Percentiles rank a stretch among this genome's conserved stretches.
Evolutionary conservation across 352 stramenopile species (phyloP).

Genomic region (Phytophthora kernoviae): DNA sequence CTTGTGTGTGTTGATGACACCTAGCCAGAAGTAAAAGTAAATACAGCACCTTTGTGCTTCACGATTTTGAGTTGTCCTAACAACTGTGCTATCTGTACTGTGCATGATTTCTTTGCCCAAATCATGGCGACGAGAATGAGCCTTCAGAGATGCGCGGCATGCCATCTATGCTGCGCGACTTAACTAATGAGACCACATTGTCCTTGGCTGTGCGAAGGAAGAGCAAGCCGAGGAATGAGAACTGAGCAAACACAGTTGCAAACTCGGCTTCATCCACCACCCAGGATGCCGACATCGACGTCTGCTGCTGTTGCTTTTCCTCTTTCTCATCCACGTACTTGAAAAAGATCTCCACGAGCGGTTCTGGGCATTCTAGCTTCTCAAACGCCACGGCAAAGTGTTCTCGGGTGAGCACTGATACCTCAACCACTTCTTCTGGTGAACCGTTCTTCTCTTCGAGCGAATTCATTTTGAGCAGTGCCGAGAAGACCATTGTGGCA

Average conservation of each 20-base stretch:
- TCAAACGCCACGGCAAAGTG: slow-evolving; percentile 60
- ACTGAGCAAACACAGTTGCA: slow-evolving; percentile 48
- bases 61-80: slow-evolving; percentile 14
- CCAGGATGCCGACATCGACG: slow-evolving; percentile 19
- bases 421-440: slow-evolving; percentile 7
- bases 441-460: slow-evolving; percentile 30
- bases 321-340: slow-evolving; percentile 50
- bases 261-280: slow-evolving; percentile 51
- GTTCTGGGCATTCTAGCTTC: slow-evolving; percentile 63
- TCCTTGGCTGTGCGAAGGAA: slow-evolving; percentile 72
- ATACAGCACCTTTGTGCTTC: slow-evolving; percentile 12
- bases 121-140: slow-evolving; percentile 25
- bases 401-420: slow-evolving; percentile 19
- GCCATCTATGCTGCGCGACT: slow-evolving; percentile 44
- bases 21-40: slow-evolving; percentile 12
- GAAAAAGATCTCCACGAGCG: slow-evolving; percentile 68
- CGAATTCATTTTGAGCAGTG: slow-evolving; percentile 49
- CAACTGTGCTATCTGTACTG: slow-evolving; percentile 13
- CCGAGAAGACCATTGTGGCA: slow-evolving; percentile 66
- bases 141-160: slow-evolving; percentile 67
- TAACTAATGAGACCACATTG: slow-evolving; percentile 62
- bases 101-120: background rate
- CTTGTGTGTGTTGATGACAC: background rate
- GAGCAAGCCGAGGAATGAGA: slow-evolving; percentile 69
- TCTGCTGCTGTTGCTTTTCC: slow-evolving; percentile 17